phyloP scores from a whole-genome alignment of 2,329 filamentous ascomycete species.

The Allantophomopsis cytisporea region DNA sequence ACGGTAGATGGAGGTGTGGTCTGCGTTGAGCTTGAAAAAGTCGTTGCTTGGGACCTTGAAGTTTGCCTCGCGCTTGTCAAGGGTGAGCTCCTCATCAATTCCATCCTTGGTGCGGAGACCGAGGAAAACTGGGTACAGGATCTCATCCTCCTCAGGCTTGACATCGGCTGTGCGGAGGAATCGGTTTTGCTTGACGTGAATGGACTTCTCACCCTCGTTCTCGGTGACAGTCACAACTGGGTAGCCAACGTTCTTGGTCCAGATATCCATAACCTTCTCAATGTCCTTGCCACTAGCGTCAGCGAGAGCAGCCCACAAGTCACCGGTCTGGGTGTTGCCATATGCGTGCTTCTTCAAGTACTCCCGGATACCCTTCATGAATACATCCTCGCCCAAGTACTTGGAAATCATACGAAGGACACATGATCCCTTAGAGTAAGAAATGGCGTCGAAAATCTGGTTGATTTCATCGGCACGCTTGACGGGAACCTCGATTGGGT shows the following conservation, averaged over 20 bases:
- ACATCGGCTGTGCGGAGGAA: constrained; percentile 89
- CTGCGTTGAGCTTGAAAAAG: constrained; percentile 94
- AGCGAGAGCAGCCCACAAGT: constrained; percentile 79
- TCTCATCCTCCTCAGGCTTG: constrained; percentile 81
- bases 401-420: constrained; percentile 96
- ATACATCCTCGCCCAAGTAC: constrained; percentile 81
- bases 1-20: constrained; percentile 85
- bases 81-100: constrained; percentile 61
- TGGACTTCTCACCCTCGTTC: constrained; percentile 53
- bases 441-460: constrained; percentile 96
- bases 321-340: constrained; percentile 81
- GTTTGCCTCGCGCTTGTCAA: constrained; percentile 56
- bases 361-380: constrained; percentile 79
- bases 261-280: constrained; percentile 81
- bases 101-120: constrained; percentile 76
- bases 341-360: constrained; percentile 98
- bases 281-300: constrained; percentile 87
- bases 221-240: constrained; percentile 82
- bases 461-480: constrained; percentile 94
- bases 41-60: constrained; percentile 69
- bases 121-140: constrained; percentile 81
- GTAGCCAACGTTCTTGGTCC: constrained; percentile 94
- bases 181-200: constrained; percentile 86
- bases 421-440: constrained; percentile 92
- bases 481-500: constrained; percentile 92